Base-by-base conservation (phyloP, 148 eudicot species). In the Vaccinium corymbosum region DNA sequence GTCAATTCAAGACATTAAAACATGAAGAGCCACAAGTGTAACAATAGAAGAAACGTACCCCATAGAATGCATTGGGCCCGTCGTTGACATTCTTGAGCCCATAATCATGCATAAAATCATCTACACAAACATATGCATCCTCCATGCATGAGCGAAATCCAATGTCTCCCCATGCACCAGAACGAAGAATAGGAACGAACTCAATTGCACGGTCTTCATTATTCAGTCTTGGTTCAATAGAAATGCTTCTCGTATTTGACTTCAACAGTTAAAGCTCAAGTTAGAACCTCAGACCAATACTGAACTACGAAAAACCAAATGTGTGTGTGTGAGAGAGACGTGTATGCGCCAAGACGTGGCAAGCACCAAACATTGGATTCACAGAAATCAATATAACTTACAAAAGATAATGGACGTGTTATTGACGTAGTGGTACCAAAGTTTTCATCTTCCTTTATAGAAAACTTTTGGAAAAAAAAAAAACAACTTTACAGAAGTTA, bases 91-190 rank as follows among this genome's bases (percentile, higher is more conserved):
- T 82, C 84, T 93, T 85, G 38, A 88, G 83, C 78, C 90, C 95
- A 84, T 89, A 94, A 19, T 93, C 89, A 57, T 70, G 83, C 73
- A 87, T 73, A 80, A 92, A 90, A 86, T 93, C 88, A 87, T 95
- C 98, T 75, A 90, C 89, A 83, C 97, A 94, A n/a, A 94, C 88
- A 83, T 90, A 95, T 20, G 88, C 98, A 89, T 95, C 98, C 90
- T 95, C 98, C 98, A 95, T 95, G 84, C 80, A 85, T 59, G 97
- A 89, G 72, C 97, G 98, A 86, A 89, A 89, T 52, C 98, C 98
- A 70, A 94, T 86, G 75, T 94, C 98, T 50, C 94, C 89, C 97
- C 98, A 95, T 55, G 95, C 98, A 35, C 98, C 98, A 38, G 98
- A 95, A 13, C 98, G 98, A 48, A 95, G 92, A 76, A 89, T 81